phyloP scores from a whole-genome alignment of 768 basidiomycete species.

The Panus rudis region DNA sequence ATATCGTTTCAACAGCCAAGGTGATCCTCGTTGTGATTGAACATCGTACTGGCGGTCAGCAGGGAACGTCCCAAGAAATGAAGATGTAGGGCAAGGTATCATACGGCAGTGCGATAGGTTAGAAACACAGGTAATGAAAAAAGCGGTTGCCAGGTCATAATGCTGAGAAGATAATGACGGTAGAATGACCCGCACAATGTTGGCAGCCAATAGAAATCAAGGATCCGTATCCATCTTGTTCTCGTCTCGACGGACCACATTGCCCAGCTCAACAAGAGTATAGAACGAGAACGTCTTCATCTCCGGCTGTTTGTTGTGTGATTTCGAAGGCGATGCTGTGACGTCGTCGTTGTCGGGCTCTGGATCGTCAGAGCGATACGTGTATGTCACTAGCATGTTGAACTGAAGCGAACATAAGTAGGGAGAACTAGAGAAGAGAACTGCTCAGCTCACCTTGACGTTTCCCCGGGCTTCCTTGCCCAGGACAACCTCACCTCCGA shows the following conservation, averaged over 20 bases:
- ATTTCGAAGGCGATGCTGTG: slow-evolving; percentile 29
- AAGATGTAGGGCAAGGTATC: too few species aligned
- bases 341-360: slow-evolving; percentile 52
- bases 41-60: too few species aligned
- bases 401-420: slow-evolving; percentile 46
- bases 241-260: slow-evolving; percentile 58
- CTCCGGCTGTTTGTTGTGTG: slow-evolving; percentile 46
- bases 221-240: not conserved
- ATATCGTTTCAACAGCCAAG: too few species aligned
- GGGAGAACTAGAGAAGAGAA: not conserved
- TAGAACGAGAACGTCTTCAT: slow-evolving; percentile 90
- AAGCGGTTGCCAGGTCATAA: too few species aligned
- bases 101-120: too few species aligned
- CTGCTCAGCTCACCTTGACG: slow-evolving; percentile 50
- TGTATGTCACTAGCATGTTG: slow-evolving; percentile 90
- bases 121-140: too few species aligned
- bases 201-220: too few species aligned
- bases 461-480: slow-evolving; percentile 71
- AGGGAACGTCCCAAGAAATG: too few species aligned
- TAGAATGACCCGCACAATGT: too few species aligned
- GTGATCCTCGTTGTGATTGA: not conserved
- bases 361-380: slow-evolving; percentile 87
- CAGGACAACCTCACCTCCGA: slow-evolving; percentile 85
- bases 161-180: too few species aligned
- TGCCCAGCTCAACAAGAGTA: slow-evolving; percentile 73